Base-by-base conservation (phyloP, 192 early-diverging fungal genomes). In the Coemansia sp. region DNA sequence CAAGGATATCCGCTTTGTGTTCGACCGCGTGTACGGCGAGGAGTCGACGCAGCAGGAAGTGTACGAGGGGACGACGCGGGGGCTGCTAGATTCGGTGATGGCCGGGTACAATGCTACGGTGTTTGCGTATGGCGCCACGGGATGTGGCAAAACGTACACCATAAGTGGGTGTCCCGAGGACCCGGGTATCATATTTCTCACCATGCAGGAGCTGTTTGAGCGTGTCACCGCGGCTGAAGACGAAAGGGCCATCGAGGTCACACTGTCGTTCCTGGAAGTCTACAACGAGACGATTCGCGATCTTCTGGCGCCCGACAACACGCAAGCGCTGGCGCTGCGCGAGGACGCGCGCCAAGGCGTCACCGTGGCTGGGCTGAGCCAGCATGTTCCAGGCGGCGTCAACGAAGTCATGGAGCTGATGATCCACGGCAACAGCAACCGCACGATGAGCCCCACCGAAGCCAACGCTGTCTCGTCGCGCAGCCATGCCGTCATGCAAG, bases 221-320 rank as follows among this genome's bases (percentile, higher is more conserved):
- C 70, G 80, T 8, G 76, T 91, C 26, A 16, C 45, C 2, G 56
- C 56, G 0, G 69, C 66, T 8, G 72, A 78, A 66, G 88, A 90
- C 65, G 89, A 92, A 67, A 84, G 81, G 38, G 79, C 87, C 24
- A 63, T 89, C 15, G 92, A 93, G 18, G 74, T 80, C 1, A 51
- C 81, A 45, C 79, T 98, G 21, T 93, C 92, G 21, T 99, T 98
- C 72, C 65, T 98, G 67, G 98, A 99, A 69, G 97, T 99, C 34
- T 99, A 99, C 80, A 97, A 97, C 68, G 95, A 97, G 75, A 91
- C 85, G 2, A 92, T 99, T 53, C 87, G 90, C 11, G 98, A 99
- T 69, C 72, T 99, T 49, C 73, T 93, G 67, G 72, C 63, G 49
- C 75, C 81, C 0, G 86, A 85, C 21, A 55, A 55, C 14, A n/a